Evolutionary conservation across 2,329 filamentous ascomycete genomes (phyloP).

Genomic region (Verticillium tricorpus): DNA sequence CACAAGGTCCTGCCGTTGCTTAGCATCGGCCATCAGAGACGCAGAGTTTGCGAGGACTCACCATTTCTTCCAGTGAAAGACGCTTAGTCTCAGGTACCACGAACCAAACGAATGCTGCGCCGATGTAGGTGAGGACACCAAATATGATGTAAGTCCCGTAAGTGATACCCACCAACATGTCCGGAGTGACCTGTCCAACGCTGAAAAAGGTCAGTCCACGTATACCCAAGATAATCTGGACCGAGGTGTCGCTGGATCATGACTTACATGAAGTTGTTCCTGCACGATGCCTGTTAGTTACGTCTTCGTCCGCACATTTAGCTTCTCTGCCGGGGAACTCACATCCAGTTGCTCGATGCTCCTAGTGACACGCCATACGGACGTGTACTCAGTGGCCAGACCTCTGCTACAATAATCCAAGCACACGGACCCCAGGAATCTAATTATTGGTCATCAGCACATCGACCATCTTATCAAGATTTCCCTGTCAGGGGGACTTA

Average conservation of each 20-base stretch:
- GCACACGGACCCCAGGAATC: constrained; percentile 65
- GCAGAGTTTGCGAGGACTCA: constrained; percentile 16
- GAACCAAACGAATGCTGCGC: constrained; percentile 58
- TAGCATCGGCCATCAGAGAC: not conserved
- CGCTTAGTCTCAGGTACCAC: constrained; percentile 63
- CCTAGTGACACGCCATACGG: constrained; percentile 68
- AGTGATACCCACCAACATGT: constrained; percentile 58
- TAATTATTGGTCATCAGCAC: constrained; percentile 30
- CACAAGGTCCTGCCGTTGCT: constrained; percentile 48
- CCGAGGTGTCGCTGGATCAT: not conserved
- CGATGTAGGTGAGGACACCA: constrained; percentile 57
- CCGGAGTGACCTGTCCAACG: constrained; percentile 65
- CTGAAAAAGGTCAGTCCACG: constrained; percentile 3
- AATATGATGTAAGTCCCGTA: constrained; percentile 73
- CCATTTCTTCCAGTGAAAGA: constrained; percentile 61
- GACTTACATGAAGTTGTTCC: constrained; percentile 49
- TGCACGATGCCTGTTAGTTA: constrained; percentile 10
- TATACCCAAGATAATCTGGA: not conserved
- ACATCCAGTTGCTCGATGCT: constrained; percentile 62
- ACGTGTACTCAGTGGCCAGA: constrained; percentile 67
- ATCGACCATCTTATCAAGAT: not conserved
- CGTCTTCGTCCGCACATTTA: not conserved
- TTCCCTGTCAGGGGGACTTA: not conserved
- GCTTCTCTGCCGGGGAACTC: constrained; percentile 14
- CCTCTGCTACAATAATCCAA: constrained; percentile 71